Evolutionary conservation across 371 early-diverging fungal species (phyloP).

Genomic region (Funneliformis caledonium): DNA sequence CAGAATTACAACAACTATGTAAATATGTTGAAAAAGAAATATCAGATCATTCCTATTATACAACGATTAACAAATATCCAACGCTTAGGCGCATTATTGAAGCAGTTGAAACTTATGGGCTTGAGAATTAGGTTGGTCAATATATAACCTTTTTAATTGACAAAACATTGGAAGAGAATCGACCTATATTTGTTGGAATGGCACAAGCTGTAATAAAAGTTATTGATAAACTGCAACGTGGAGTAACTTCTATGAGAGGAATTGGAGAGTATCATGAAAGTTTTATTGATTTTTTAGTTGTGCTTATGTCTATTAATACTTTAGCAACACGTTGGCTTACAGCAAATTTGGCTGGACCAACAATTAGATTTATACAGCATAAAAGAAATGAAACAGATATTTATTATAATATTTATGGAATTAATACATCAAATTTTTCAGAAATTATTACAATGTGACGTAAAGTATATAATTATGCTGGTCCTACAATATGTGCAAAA

Average conservation of each 20-base stretch:
- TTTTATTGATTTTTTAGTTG: not conserved
- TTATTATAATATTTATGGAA: not conserved
- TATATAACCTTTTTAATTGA: not conserved
- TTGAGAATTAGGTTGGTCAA: not conserved
- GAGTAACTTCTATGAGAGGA: not conserved
- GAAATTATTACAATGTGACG: not conserved
- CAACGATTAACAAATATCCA: not conserved
- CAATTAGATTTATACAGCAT: not conserved
- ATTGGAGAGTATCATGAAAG: not conserved
- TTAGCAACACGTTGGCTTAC: not conserved
- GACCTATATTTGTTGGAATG: not conserved
- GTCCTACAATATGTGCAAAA: not conserved
- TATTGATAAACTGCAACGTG: not conserved
- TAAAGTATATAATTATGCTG: not conserved
- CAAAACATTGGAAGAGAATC: not conserved
- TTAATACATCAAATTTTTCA: not conserved
- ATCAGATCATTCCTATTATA: not conserved
- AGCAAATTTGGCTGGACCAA: not conserved
- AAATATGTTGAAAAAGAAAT: not conserved
- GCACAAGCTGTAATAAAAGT: slow-evolving; percentile 1
- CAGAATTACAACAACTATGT: not conserved
- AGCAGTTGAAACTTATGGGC: not conserved
- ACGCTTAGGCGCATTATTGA: not conserved
- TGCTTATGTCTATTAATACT: not conserved
- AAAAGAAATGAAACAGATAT: not conserved